Conservation (phyloP, 345 rosid genomes). For the Hibiscus syriacus region DNA sequence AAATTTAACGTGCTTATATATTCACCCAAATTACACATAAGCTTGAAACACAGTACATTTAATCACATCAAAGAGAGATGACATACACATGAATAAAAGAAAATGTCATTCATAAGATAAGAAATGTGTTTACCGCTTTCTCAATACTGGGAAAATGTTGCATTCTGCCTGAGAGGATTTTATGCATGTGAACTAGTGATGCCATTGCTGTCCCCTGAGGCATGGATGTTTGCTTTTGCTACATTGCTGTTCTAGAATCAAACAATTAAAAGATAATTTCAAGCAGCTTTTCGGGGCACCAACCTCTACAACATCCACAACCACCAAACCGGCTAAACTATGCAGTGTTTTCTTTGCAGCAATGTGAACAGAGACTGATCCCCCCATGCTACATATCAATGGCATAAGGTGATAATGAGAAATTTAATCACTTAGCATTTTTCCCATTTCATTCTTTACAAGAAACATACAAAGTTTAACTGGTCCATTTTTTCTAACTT, state of each 20-base stretch:
- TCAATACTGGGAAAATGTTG: constrained; percentile 80
- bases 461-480: background rate
- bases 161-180: constrained; percentile 73
- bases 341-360: constrained; percentile 71
- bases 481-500: background rate
- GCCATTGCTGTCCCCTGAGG: constrained; percentile 92
- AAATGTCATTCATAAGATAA: background rate
- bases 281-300: constrained; percentile 10
- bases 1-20: background rate
- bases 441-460: background rate
- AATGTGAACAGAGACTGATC: constrained; percentile 88
- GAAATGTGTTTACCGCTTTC: constrained; percentile 57
- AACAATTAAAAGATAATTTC: constrained; percentile 14
- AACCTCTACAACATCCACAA: constrained; percentile 97
- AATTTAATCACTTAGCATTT: background rate
- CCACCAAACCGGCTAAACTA: constrained; percentile 77
- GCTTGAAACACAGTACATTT: background rate
- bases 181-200: constrained; percentile 92
- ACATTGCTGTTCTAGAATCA: constrained; percentile 14
- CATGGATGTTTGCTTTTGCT: constrained; percentile 6
- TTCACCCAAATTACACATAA: background rate
- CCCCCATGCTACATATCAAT: constrained; percentile 75
- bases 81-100: background rate
- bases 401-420: background rate
- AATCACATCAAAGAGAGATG: background rate